These are phyloP conservation scores for Boletus fagicola DNA, from an alignment of 768 basidiomycete species.

Conservation along the genomic window DNA sequence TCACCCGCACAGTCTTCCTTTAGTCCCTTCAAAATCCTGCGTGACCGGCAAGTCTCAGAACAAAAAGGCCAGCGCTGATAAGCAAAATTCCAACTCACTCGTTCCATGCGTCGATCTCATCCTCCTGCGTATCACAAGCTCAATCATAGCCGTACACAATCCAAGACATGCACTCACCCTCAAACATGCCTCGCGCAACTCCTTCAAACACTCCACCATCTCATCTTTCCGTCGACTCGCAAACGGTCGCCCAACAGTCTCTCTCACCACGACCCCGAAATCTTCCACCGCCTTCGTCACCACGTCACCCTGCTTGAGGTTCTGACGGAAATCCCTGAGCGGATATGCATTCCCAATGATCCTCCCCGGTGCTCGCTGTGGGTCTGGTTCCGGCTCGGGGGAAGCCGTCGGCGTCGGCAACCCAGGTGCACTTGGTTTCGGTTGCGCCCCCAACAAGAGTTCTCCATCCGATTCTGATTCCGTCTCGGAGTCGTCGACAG, in stretches of 20 bases:
- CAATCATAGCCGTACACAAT: not conserved
- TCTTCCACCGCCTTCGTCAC: conserved; percentile 87
- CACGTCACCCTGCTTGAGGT: conserved; percentile 70
- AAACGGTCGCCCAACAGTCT: conserved; percentile 72
- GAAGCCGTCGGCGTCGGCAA: conserved; percentile 58
- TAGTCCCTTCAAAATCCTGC: conserved; percentile 61
- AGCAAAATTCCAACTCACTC: conserved; percentile 39
- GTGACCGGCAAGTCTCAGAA: not conserved
- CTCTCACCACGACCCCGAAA: conserved; percentile 64
- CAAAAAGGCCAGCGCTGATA: not conserved
- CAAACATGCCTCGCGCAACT: conserved; percentile 63
- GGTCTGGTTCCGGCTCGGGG: conserved; percentile 43
- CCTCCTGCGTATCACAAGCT: conserved; percentile 49
- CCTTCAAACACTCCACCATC: conserved; percentile 70
- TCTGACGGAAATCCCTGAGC: conserved; percentile 71
- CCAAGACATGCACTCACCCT: conserved; percentile 41
- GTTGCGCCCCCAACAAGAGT: conserved; percentile 15
- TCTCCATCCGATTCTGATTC: conserved; percentile 49
- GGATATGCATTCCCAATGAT: conserved; percentile 77
- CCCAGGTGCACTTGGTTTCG: conserved; percentile 13
- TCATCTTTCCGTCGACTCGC: conserved; percentile 62
- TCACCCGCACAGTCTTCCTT: conserved; percentile 51
- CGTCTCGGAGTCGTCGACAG: conserved; percentile 47
- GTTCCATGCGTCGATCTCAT: conserved; percentile 85
- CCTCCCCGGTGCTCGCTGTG: conserved; percentile 60